Percentiles rank a stretch among this genome's conserved stretches.
Conservation (phyloP, 176 grass and related monocot genomes). For the Cocos nucifera region DNA sequence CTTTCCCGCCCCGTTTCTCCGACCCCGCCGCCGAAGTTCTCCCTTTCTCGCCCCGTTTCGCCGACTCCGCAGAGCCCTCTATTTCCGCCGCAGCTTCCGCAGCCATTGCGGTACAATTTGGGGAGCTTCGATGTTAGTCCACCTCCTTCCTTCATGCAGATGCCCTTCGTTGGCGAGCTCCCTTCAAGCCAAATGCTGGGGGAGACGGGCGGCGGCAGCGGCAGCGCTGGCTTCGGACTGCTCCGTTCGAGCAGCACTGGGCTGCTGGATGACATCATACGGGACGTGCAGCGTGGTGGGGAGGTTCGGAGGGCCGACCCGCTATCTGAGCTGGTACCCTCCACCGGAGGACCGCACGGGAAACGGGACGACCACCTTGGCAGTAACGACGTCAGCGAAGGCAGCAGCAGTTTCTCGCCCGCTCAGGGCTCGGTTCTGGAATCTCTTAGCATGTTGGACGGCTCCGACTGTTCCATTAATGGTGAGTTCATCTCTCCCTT, state of each 20-base stretch:
- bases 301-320: slow-evolving; percentile 7
- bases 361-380: neutral
- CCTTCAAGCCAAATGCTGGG: slow-evolving; percentile 61
- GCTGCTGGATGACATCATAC: slow-evolving; percentile 40
- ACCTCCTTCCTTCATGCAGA: slow-evolving; percentile 6
- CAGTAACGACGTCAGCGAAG: neutral
- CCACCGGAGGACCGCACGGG: neutral
- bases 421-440: no score
- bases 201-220: slow-evolving; percentile 1
- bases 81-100: neutral
- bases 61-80: slow-evolving; percentile 21
- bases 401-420: no score
- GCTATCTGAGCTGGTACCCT: neutral
- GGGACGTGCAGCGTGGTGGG: slow-evolving; percentile 35
- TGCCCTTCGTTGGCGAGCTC: slow-evolving; percentile 31
- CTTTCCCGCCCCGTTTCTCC: no score
- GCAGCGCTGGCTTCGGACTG: no score
- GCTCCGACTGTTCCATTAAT: no score
- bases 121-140: slow-evolving; percentile 19
- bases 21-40: no score
- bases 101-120: slow-evolving; percentile 16
- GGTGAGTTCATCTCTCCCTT: no score
- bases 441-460: no score
- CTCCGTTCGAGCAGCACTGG: neutral
- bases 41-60: slow-evolving; percentile 10